These are phyloP conservation scores for Centaurea solstitialis DNA, from an alignment of 129 eudicot genomes.

Conservation along the genomic window DNA sequence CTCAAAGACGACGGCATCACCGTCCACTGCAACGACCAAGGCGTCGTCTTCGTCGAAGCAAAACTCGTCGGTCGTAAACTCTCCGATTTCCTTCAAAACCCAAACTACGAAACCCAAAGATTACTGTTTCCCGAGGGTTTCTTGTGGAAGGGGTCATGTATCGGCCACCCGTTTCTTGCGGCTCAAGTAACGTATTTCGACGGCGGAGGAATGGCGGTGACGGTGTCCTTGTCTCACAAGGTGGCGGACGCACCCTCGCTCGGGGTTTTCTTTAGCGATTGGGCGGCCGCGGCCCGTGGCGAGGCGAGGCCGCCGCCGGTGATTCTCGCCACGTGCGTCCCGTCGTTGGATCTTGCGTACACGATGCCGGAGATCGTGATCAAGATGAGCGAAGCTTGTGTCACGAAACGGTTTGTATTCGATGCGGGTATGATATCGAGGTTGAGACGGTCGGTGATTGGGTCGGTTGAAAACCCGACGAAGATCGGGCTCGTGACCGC, in stretches of 20 bases:
- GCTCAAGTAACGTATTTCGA: conserved; percentile 29
- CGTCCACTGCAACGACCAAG: conserved; percentile 33
- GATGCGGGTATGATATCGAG: conserved; percentile 1
- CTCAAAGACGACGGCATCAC: conserved; percentile 22
- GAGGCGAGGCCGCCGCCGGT: conserved; percentile 21
- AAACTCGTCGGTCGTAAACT: neutral
- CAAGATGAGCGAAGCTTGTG: neutral
- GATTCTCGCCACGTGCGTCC: conserved; percentile 24
- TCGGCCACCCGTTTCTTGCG: conserved; percentile 15
- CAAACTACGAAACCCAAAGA: conserved; percentile 9
- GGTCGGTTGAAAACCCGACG: conserved; percentile 20
- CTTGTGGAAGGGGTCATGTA: conserved; percentile 29
- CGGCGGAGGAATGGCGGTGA: conserved; percentile 31
- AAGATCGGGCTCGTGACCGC: conserved; percentile 28
- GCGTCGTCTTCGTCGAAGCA: conserved; percentile 23
- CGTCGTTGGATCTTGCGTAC: neutral
- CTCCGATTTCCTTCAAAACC: conserved; percentile 22
- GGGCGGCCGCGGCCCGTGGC: conserved; percentile 24
- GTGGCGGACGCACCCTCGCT: conserved; percentile 26
- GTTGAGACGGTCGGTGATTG: neutral
- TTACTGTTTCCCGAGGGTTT: conserved; percentile 26
- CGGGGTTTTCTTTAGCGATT: conserved; percentile 29
- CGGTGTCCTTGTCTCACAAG: conserved; percentile 28
- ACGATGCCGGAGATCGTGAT: conserved; percentile 20
- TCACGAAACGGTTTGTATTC: conserved; percentile 27